Percentiles rank a stretch among this genome's conserved stretches.
These are phyloP conservation scores for Dictyostelium purpureum DNA, from an alignment of 78 protist species.

Conservation along the genomic window DNA sequence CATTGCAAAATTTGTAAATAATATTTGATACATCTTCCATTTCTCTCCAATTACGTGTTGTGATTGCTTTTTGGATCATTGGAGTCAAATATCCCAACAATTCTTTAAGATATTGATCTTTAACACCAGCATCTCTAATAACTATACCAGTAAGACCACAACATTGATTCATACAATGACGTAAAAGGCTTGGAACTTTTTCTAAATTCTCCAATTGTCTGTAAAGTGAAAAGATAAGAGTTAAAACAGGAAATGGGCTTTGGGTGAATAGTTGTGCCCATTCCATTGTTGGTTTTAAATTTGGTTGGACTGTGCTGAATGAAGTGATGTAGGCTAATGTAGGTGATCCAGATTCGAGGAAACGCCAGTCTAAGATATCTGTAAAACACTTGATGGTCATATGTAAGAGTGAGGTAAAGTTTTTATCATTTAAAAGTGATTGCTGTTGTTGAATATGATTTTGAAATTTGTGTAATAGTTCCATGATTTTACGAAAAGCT, in stretches of 20 bases:
- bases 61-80: conserved; percentile 2
- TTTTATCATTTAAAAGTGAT: background rate
- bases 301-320: background rate
- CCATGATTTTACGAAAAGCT: background rate
- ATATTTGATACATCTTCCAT: conserved; percentile 34
- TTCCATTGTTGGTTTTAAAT: conserved; percentile 1
- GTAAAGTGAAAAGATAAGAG: conserved; percentile 25
- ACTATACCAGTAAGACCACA: background rate
- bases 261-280: conserved; percentile 12
- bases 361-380: conserved; percentile 26
- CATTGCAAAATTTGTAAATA: background rate
- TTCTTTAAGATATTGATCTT: background rate
- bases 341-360: background rate
- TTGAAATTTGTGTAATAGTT: background rate
- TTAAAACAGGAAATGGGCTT: background rate
- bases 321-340: background rate
- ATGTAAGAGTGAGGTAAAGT: background rate
- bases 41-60: conserved; percentile 38
- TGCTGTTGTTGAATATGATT: background rate
- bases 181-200: conserved; percentile 17
- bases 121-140: background rate
- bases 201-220: background rate
- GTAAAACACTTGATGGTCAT: background rate
- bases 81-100: background rate
- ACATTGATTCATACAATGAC: conserved; percentile 15